These are phyloP conservation scores for Boletus speciosus DNA, from an alignment of 768 basidiomycete species.

Conservation along the genomic window DNA sequence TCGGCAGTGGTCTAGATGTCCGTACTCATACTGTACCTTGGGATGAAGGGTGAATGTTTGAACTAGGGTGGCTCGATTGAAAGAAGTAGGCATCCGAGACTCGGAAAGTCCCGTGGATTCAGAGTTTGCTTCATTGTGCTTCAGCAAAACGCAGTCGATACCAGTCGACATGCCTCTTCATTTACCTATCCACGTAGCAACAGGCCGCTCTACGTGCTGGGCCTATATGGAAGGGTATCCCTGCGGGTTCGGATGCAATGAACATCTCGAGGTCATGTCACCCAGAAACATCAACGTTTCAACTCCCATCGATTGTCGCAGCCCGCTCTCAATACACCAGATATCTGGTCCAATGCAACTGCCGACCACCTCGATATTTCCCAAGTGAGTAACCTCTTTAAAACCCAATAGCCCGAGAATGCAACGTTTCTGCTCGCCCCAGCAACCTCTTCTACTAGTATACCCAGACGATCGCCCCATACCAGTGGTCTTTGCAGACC, in stretches of 20 bases:
- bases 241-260: not conserved
- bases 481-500: not conserved
- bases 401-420: not conserved
- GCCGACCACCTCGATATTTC: not conserved
- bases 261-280: too few relatives aligned
- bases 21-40: not conserved
- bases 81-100: too few relatives aligned
- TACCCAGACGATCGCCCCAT: too few relatives aligned
- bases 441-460: not conserved
- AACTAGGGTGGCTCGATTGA: not conserved
- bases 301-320: not conserved
- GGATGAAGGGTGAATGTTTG: not conserved
- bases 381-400: not conserved
- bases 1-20: not conserved
- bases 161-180: not conserved
- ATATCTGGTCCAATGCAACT: not conserved
- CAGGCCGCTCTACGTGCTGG: not conserved
- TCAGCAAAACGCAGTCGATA: not conserved
- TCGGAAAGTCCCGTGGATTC: not conserved
- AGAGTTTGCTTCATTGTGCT: not conserved
- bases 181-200: not conserved
- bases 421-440: not conserved
- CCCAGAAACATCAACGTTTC: not conserved
- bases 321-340: not conserved
- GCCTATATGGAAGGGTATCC: not conserved